Evolutionary conservation across 2,329 filamentous ascomycete genomes (phyloP), one percentile per base, ranked within the genome.

Genomic region (Dendrostoma leiphaemia): DNA sequence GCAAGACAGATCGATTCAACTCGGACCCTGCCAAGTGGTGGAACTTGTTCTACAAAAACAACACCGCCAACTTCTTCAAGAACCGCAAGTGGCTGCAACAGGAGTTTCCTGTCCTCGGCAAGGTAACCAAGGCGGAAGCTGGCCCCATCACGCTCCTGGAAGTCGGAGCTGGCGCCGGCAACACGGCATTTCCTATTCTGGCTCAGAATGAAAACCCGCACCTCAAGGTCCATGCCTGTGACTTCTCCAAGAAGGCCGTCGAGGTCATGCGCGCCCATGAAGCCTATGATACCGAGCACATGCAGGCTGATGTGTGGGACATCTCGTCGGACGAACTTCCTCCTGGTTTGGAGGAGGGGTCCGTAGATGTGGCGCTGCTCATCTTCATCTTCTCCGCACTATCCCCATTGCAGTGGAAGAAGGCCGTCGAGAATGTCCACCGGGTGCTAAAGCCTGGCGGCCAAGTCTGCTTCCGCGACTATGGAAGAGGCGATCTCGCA

Each of bases 31-130:
- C 90, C 59, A 96, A 91, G 71, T 97, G 91, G 90, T 99, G 94
- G 94, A 94, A 99, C 66, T 76, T 89, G 52, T 99, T 99, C 74
- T 99, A 99, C 78, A 92, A 94, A 74, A 96, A 97, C 75, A 97
- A 99, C 73, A 90, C 89, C 19, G 83, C 87, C 64, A 97, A 97
- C 67, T 99, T 99, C 74, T 99, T 99, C 84, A 99, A 99, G 74
- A 89, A 99, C 68, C 84, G 94, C 60, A 97, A 97, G 70, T 99
- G 94, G 94, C 76, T 99, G 29, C 88, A 89, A 60, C 93, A 97
- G 70, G 94, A 99, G 70, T 99, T 99, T 61, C 94, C 94, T 0
- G 76, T 97, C 4, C 76, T 99, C n/a, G 83, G 80, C 23, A 81
- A 89, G 54, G 80, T 96, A 48, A 93, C 89, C 12, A 75, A 80